Base-by-base conservation (phyloP, 2,329 filamentous ascomycete species). In the Fusarium cicatricum region DNA sequence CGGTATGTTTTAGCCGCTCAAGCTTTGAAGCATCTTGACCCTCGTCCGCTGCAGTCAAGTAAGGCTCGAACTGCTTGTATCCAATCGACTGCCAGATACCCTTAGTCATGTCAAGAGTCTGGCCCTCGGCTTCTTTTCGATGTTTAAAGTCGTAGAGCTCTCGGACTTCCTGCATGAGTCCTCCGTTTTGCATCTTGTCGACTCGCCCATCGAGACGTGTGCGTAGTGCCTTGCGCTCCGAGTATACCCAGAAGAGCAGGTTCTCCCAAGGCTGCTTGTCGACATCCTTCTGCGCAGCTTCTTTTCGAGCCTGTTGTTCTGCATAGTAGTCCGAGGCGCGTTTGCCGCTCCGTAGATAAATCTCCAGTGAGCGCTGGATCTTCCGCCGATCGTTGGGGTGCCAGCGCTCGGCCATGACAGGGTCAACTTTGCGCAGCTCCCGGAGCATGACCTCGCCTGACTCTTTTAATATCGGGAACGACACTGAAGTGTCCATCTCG, bases 41-140 rank as follows among this genome's bases (percentile, higher is more conserved):
- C 28, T 72, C 58, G 62, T 75, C 66, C 12, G 79, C 55, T 1
- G 83, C 82, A 2, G 76, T 67, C 19, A 93, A 77, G 68, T 92
- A 97, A 0, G 85, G 81, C 52, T 90, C 83, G 70, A 98, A 90
- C 70, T 99, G 92, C 72, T 96, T 97, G 75, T 92, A 97, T 1
- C 95, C 95, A 58, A 99, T 99, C 1, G 93, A 95, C 47, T 96
- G 90, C 92, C 94, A 99, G 37, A 99, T 96, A 1, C 95, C 96
- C 47, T 88, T 86, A 2, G 85, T 90, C 62, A 86, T 82, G 69
- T 98, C 92, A 2, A 95, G 75, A 0, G 74, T 62, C 2, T 79
- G 73, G 0, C 86, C 88, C 2, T 77, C 68, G 0, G 76, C 70
- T 0, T 71, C 60, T 15, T 70, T 70, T 2, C 67, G 48, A 15